Conservation (phyloP, 2,329 filamentous ascomycete species). For the Curvularia sp. region DNA sequence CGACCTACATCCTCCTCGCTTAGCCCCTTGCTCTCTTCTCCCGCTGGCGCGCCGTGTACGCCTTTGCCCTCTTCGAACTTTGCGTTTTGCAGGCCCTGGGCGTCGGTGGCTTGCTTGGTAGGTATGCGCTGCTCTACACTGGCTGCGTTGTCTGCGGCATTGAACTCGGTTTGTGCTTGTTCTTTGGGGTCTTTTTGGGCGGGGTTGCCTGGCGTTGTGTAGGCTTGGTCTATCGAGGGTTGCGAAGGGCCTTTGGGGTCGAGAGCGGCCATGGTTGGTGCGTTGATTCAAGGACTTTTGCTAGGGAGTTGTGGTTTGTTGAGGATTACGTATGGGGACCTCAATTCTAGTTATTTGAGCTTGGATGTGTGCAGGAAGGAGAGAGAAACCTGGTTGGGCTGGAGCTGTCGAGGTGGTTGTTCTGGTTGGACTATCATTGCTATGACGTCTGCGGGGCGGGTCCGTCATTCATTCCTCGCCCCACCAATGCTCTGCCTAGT, state of each 20-base stretch:
- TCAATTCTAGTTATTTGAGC: not conserved
- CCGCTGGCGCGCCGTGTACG: constrained; percentile 53
- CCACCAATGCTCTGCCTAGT: constrained; percentile 20
- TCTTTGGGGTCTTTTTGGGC: constrained; percentile 54
- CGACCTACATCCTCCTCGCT: constrained; percentile 53
- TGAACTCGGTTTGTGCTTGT: constrained; percentile 38
- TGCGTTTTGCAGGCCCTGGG: constrained; percentile 50
- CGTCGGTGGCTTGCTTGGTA: constrained; percentile 46
- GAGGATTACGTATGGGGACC: not conserved
- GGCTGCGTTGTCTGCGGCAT: constrained; percentile 45
- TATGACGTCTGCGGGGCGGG: constrained; percentile 44
- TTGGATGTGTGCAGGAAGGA: constrained; percentile 8
- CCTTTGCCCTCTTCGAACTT: constrained; percentile 43
- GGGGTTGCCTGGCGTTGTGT: constrained; percentile 57
- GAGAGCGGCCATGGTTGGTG: constrained; percentile 48
- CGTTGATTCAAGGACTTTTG: constrained; percentile 15
- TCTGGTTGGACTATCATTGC: constrained; percentile 13
- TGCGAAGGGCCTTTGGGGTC: constrained; percentile 54
- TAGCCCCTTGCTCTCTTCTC: constrained; percentile 54
- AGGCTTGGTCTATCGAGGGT: constrained; percentile 54
- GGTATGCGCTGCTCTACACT: constrained; percentile 50
- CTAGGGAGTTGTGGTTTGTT: not conserved
- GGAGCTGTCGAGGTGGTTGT: constrained; percentile 7
- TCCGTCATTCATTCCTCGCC: constrained; percentile 33
- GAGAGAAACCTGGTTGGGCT: constrained; percentile 9